Base-by-base conservation (phyloP, 2,329 filamentous ascomycete genomes). In the Phaeosphaeriaceae sp. region DNA sequence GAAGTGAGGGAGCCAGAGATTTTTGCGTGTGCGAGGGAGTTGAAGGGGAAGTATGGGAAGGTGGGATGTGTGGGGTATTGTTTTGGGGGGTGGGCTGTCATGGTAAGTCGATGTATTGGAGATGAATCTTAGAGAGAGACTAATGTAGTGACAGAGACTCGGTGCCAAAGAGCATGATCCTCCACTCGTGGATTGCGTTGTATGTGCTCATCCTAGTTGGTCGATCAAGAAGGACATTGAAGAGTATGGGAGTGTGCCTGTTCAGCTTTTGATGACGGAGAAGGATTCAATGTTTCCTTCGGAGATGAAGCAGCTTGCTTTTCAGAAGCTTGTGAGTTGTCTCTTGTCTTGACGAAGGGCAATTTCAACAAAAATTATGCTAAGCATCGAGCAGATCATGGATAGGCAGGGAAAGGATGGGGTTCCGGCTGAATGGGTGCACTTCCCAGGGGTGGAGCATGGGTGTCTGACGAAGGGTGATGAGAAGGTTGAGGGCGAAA, bases 41-140 rank as follows among this genome's bases (percentile, higher is more conserved):
- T 52, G 32, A 43, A 11, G 15, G 35, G 23, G 4, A 52, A 19
- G 32, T 52, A 43, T 11, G 15, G 19, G 35, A 52, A 28, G 40
- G 23, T 52, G 22, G 50, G 50, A 8, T 26, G 30, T 17, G 40
- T 81, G 30, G 81, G 81, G 0, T 82, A 81, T 65, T 82, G 80
- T 68, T 82, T 75, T 72, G 80, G 80, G 17, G 80, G 80, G 4
- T 73, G 68, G 69, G 63, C 56, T 10, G 60, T 40, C 15, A 40
- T 40, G 35, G 35, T n/a, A 8, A 40, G 35, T 40, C 6, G 3
- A 3, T n/a, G 15, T 17, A n/a, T 13, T 17, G 15, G 35, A n/a
- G 35, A n/a, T 6, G 11, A 40, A 40, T n/a, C n/a, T n/a, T n/a
- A n/a, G 15, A 17, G 15, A n/a, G 3, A 4, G 5, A 2, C 44